Evolutionary conservation across 108 stramenopile species (phyloP), one percentile per base, ranked within the genome.

Genomic region (Mediolabrus comicus): DNA sequence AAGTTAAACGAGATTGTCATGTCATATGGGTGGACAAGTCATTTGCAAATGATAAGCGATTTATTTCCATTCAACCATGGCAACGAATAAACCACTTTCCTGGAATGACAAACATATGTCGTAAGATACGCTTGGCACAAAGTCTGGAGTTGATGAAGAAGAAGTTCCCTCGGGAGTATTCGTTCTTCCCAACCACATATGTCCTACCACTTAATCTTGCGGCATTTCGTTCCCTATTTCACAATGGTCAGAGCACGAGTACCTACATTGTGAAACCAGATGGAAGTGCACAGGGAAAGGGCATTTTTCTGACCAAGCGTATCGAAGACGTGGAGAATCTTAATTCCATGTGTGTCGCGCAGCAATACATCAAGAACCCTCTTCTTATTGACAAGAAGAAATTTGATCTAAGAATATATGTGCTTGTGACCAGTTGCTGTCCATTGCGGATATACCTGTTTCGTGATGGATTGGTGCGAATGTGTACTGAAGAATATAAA

Each of bases 391-490:
- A 88, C 26, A 88, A 84, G 32, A 89, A 84, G 71, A 95, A 96
- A 77, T 96, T 96, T 49, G 95, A 95, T 56, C 69, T 96, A 16
- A 69, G 93, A 19, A 81, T 96, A 16, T 95, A 96, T 56, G 86
- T 92, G 8, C 72, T 94, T 3, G 79, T 93, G 41, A 94, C 89
- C 9, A 85, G 79, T 12, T 86, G 83, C 55, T 51, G 66, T 27
- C 92, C 95, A 14, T 56, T 96, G 52, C 86, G 89, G 29, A 65
- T 89, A 38, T 90, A 88, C 67, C 71, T 87, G 4, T 93, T 91
- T 53, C 72, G 81, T 14, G 89, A 87, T 57, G 86, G 89, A 0
- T 80, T 90, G 34, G 83, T 85, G 0, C 84, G 87, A 0, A 65
- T 89, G 17, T 91, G 89, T 65, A 84, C 90, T 24, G 82, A 85